Base-by-base conservation (phyloP, 2,329 filamentous ascomycete species). In the Fusarium setosum region DNA sequence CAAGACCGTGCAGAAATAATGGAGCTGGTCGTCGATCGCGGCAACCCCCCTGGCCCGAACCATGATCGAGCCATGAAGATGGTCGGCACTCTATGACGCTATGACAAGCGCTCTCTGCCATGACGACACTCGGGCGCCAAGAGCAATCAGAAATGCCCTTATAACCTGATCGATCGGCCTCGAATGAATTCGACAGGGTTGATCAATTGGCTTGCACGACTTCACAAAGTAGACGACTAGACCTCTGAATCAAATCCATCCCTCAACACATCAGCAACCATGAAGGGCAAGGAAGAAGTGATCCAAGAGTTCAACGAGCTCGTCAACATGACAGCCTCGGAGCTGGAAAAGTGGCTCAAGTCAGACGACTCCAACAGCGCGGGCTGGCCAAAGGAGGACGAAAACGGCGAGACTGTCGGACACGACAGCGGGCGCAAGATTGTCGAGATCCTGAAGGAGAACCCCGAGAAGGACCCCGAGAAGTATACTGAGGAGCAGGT, bases 361-460 rank as follows among this genome's bases (percentile, higher is more conserved):
- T 81, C 82, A 7, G 81, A 84, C n/a, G 82, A 87, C 29, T 90
- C 87, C 10, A 80, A 81, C 45, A 81, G 79, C 17, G 83, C 88
- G 2, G 88, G 89, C 3, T 90, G 86, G 88, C 76, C 75, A 37
- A 89, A 89, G 66, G 83, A 86, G 52, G 81, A 84, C 53, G 82
- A 80, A 11, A 82, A 82, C 4, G 86, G 85, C 9, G 88, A 91
- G 74, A 88, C 86, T 0, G 80, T 90, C 31, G 88, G 88, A 1
- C 88, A 91, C 68, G 87, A 78, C 40, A 89, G 86, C 63, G 88
- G 89, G 5, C 83, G 86, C 47, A 87, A 86, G 67, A 91, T 90
- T 61, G 83, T 90, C 47, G 77, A 85, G 49, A 91, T 91, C 31
- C 75, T 91, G 13, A 82, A 87, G 67, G 83, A 85, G 59, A 90